phyloP scores from a whole-genome alignment of 176 grass and related monocot species.

The Luzula sylvatica region DNA sequence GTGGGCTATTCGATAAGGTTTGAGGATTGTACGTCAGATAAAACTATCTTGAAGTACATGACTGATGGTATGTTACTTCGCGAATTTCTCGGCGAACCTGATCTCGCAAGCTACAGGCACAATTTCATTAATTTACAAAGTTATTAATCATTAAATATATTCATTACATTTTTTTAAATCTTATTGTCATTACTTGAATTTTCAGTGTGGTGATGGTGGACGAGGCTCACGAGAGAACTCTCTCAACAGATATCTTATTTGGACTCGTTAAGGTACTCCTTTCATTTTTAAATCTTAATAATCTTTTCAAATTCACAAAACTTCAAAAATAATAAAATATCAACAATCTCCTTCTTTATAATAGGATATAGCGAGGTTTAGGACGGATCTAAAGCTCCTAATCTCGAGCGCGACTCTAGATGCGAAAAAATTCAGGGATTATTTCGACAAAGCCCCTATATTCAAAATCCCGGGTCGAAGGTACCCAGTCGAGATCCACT shows the following conservation, averaged over 20 bases:
- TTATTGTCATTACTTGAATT: constrained; percentile 20
- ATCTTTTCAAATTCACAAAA: no score
- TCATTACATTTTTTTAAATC: no score
- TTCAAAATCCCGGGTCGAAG: constrained; percentile 88
- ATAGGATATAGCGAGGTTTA: constrained; percentile 80
- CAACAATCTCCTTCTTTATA: background rate
- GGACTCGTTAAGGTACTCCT: constrained; percentile 71
- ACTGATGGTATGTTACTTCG: constrained; percentile 92
- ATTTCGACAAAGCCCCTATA: constrained; percentile 78
- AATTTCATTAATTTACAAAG: no score
- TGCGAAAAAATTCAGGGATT: constrained; percentile 92
- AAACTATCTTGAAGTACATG: constrained; percentile 93
- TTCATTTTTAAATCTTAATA: no score
- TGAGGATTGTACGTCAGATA: constrained; percentile 97
- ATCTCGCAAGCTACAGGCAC: constrained; percentile 91
- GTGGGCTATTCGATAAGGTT: constrained; percentile 98
- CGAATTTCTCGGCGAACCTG: constrained; percentile 91
- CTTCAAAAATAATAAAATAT: no score
- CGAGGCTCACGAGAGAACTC: constrained; percentile 87
- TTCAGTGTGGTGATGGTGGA: constrained; percentile 89
- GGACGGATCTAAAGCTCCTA: constrained; percentile 81
- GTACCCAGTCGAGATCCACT: constrained; percentile 80
- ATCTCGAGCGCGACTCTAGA: constrained; percentile 97
- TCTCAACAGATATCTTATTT: constrained; percentile 96
- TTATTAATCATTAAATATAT: no score